Evolutionary conservation across 2,329 filamentous ascomycete species (phyloP).

Genomic region (Pseudogymnoascus sp.): DNA sequence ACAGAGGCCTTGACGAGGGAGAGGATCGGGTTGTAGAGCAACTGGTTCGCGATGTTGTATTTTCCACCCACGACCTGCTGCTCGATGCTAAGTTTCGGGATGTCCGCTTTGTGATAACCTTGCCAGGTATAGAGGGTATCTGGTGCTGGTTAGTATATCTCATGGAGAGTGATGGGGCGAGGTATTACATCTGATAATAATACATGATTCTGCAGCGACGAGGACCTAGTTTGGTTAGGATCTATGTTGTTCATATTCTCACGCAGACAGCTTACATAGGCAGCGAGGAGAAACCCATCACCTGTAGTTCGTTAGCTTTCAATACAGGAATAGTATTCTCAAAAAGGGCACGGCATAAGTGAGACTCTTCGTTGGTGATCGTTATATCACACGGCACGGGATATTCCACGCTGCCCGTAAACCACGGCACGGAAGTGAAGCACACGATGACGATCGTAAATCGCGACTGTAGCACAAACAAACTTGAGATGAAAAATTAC

Average conservation of each 20-base stretch:
- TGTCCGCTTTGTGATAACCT: constrained; percentile 16
- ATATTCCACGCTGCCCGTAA: neutral
- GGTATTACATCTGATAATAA: neutral
- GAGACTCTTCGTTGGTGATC: neutral
- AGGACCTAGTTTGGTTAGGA: neutral
- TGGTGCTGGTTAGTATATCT: constrained; percentile 5
- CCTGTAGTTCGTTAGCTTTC: neutral
- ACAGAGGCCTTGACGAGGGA: constrained; percentile 39
- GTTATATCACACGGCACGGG: neutral
- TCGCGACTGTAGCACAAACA: neutral
- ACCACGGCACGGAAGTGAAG: neutral
- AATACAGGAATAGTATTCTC: neutral
- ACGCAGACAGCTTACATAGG: neutral
- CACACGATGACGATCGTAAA: neutral
- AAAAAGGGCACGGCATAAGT: neutral
- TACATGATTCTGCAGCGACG: neutral
- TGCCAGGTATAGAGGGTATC: constrained; percentile 17
- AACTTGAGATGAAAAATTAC: constrained; percentile 23
- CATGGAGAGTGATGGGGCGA: neutral
- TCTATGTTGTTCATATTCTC: neutral
- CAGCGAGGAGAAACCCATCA: neutral
- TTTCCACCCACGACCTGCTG: constrained; percentile 12
- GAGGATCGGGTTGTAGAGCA: constrained; percentile 39
- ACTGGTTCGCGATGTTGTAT: constrained; percentile 28
- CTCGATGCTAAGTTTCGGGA: constrained; percentile 11